Evolutionary conservation across 495 filamentous ascomycete genomes (phyloP), one percentile per base, ranked within the genome.

Genomic region (Xylaria nigripes): DNA sequence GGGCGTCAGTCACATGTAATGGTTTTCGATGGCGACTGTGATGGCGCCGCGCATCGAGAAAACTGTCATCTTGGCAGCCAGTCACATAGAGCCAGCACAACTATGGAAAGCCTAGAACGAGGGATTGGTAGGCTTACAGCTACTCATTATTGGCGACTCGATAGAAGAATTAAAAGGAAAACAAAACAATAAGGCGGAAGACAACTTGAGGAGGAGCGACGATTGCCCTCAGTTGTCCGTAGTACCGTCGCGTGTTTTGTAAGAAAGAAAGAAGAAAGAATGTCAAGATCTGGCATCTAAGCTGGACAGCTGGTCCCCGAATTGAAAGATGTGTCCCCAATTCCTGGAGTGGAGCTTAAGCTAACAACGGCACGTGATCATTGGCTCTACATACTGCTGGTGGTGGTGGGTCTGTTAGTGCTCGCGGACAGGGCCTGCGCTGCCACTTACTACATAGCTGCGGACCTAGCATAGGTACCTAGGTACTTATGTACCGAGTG

Each of bases 131-230:
- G 67, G 78, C 80, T 82, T 76, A 76, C 76, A 62, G 63, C 70
- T 74, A 68, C 67, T 75, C 81, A 81, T 84, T 65, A 65, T 74
- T 72, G 54, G 77, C 71, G 67, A 70, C 74, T 69, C 54, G 71
- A 50, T 63, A 65, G 53, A 48, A 60, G 55, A 56, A 69, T 61
- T 52, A 68, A 71, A 70, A 61, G 65, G 62, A 54, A 76, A 64
- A 68, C 64, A 65, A 66, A 69, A 69, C 68, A 62, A 65, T 68
- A 66, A 65, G 63, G 65, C 69, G 64, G 63, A 70, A 67, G 61
- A 53, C 54, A 45, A 67, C 68, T 56, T 56, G 60, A 60, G 50
- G 54, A 56, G 65, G 69, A 70, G 69, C 69, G 61, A 67, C 64
- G 45, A 58, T 49, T 41, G 61, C 58, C 61, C 64, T 60, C 59